Evolutionary conservation across 1,284 basidiomycete species (phyloP).

Genomic region (Testicularia cyperi): DNA sequence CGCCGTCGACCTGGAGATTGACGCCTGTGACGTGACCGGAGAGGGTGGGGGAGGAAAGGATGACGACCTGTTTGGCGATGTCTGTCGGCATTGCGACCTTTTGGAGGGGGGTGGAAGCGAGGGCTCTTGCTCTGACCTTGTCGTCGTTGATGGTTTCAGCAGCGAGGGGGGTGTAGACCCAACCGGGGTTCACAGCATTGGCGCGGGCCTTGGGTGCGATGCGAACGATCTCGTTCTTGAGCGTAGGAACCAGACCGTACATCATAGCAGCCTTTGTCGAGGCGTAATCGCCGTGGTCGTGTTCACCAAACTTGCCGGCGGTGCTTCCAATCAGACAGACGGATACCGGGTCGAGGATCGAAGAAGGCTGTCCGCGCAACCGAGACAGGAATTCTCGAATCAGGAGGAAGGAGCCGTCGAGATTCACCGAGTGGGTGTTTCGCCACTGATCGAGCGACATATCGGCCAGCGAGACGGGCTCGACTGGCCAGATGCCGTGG

Average conservation of each 20-base stretch:
- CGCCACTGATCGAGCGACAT: constrained; percentile 72
- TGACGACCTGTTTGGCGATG: constrained; percentile 69
- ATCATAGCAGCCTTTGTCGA: constrained; percentile 67
- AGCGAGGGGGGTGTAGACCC: constrained; percentile 70
- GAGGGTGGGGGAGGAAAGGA: constrained; percentile 68
- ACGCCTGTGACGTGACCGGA: constrained; percentile 75
- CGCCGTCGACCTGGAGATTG: constrained; percentile 72
- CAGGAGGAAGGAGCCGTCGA: constrained; percentile 70
- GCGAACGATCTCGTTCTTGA: constrained; percentile 78
- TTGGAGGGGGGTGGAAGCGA: constrained; percentile 70
- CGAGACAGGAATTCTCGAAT: constrained; percentile 67
- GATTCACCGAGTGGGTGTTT: constrained; percentile 67
- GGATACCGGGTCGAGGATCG: constrained; percentile 65
- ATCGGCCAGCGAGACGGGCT: constrained; percentile 65
- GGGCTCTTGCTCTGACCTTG: constrained; percentile 60
- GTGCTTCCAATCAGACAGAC: constrained; percentile 72
- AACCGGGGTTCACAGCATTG: constrained; percentile 73
- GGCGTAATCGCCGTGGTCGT: constrained; percentile 59
- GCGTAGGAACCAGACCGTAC: constrained; percentile 70
- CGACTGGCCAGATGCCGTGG: constrained; percentile 66
- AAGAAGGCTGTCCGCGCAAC: constrained; percentile 63
- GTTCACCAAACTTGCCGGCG: constrained; percentile 73
- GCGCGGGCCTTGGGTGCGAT: constrained; percentile 72
- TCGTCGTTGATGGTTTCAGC: constrained; percentile 63
- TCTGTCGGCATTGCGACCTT: constrained; percentile 70